Percentiles rank a stretch among this genome's conserved stretches.
These are phyloP conservation scores for Sarocladium kiliense DNA, from an alignment of 2,329 filamentous ascomycete genomes.

Conservation along the genomic window DNA sequence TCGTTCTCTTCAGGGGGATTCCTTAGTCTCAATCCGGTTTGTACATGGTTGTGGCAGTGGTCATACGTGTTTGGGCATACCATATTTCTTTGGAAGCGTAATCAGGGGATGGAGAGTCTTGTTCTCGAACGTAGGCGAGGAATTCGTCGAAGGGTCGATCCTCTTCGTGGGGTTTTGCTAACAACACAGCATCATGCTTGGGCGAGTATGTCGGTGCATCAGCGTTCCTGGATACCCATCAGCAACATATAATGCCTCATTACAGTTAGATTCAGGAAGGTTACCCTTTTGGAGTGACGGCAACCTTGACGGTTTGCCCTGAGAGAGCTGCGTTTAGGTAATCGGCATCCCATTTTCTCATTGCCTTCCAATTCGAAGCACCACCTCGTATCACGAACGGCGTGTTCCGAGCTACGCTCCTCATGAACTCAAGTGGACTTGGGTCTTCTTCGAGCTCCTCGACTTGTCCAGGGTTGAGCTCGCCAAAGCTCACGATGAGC, in stretches of 20 bases:
- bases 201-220: slow-evolving; percentile 27
- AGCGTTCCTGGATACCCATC: slow-evolving; percentile 25
- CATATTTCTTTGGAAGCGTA: slow-evolving; percentile 42
- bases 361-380: slow-evolving; percentile 59
- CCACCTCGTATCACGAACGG: slow-evolving; percentile 68
- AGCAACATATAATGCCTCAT: background rate
- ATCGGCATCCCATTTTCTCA: slow-evolving; percentile 54
- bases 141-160: slow-evolving; percentile 58
- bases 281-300: slow-evolving; percentile 68
- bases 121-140: slow-evolving; percentile 59
- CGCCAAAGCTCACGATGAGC: slow-evolving; percentile 66
- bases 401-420: slow-evolving; percentile 66
- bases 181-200: slow-evolving; percentile 33
- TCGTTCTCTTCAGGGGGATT: slow-evolving; percentile 58
- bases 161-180: slow-evolving; percentile 70
- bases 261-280: slow-evolving; percentile 14
- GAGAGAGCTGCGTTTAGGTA: slow-evolving; percentile 54
- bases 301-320: slow-evolving; percentile 62
- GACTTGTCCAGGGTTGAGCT: slow-evolving; percentile 59
- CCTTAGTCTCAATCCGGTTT: background rate
- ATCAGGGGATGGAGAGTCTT: slow-evolving; percentile 22
- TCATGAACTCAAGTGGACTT: slow-evolving; percentile 74
- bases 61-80: slow-evolving; percentile 71
- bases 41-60: background rate
- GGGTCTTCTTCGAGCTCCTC: slow-evolving; percentile 61